Percentiles rank a stretch among this genome's conserved stretches.
Conservation (phyloP, 31 red algal genomes). For the Endocladia muricata region DNA sequence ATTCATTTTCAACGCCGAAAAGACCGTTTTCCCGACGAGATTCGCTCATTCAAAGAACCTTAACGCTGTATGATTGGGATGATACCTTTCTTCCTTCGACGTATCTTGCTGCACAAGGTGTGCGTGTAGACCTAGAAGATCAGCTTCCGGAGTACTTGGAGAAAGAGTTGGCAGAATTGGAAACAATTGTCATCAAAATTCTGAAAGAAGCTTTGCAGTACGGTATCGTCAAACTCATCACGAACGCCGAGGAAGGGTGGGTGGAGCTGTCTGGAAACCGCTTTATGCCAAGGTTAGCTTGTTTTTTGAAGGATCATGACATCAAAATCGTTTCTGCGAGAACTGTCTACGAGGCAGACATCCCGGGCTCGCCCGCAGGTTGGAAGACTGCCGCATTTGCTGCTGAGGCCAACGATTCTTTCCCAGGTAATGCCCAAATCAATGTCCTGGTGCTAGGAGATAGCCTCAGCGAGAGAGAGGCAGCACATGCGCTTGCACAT, state of each 20-base stretch:
- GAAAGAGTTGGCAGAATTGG: slow-evolving; percentile 58
- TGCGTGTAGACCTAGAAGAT: slow-evolving; percentile 54
- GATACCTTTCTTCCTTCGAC: slow-evolving; percentile 95
- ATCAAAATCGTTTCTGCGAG: slow-evolving; percentile 87
- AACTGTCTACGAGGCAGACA: slow-evolving; percentile 77
- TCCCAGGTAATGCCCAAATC: slow-evolving; percentile 49
- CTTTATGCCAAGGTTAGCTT: slow-evolving; percentile 78
- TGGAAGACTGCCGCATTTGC: slow-evolving; percentile 96
- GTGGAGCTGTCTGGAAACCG: slow-evolving; percentile 81
- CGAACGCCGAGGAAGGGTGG: slow-evolving; percentile 96
- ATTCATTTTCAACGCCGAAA: not conserved
- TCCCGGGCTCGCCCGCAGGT: slow-evolving; percentile 67
- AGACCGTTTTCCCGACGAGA: slow-evolving; percentile 24
- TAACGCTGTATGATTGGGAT: slow-evolving; percentile 83
- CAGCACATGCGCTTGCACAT: slow-evolving; percentile 71
- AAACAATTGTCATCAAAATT: slow-evolving; percentile 69
- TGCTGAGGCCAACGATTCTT: slow-evolving; percentile 57
- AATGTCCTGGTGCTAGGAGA: slow-evolving; percentile 94
- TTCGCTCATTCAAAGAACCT: slow-evolving; percentile 50
- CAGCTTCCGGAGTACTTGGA: slow-evolving; percentile 35
- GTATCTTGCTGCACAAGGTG: slow-evolving; percentile 66
- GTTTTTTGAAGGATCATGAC: slow-evolving; percentile 54
- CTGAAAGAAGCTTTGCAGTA: slow-evolving; percentile 66
- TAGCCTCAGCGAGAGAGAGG: slow-evolving; percentile 84
- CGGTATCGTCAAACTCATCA: slow-evolving; percentile 88